Conservation (phyloP, 2,329 filamentous ascomycete genomes). For the Penicillium sp. region DNA sequence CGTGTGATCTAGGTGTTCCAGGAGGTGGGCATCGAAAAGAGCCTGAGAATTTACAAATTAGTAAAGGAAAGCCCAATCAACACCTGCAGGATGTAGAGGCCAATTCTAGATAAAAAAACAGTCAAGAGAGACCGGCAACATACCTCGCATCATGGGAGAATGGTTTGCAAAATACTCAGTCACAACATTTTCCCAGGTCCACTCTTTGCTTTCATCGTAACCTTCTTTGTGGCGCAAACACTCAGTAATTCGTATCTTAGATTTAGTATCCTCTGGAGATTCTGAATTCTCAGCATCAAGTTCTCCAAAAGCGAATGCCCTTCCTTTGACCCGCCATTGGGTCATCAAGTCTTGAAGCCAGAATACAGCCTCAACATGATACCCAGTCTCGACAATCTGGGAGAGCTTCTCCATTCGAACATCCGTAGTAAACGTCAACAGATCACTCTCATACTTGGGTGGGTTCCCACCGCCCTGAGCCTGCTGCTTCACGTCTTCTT, state of each 20-base stretch:
- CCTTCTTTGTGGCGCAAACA: slow-evolving; percentile 46
- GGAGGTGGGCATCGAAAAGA: slow-evolving; percentile 72
- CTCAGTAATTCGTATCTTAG: slow-evolving; percentile 61
- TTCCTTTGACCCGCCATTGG: slow-evolving; percentile 84
- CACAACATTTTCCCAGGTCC: slow-evolving; percentile 78
- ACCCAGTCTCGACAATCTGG: slow-evolving; percentile 70
- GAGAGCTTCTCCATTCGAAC: slow-evolving; percentile 79
- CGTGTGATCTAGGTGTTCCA: slow-evolving; percentile 59
- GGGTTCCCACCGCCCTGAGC: slow-evolving; percentile 57
- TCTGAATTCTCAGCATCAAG: slow-evolving; percentile 56
- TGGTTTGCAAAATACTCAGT: slow-evolving; percentile 89
- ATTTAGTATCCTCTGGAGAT: slow-evolving; percentile 42
- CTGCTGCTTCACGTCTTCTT: slow-evolving; percentile 59
- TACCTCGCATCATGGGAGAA: slow-evolving; percentile 74
- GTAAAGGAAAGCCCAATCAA: not conserved
- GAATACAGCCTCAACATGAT: slow-evolving; percentile 75
- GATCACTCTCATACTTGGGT: slow-evolving; percentile 69
- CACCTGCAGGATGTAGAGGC: not conserved
- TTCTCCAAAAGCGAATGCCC: slow-evolving; percentile 70
- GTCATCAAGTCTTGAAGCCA: slow-evolving; percentile 71
- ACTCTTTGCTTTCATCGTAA: slow-evolving; percentile 44
- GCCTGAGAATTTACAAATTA: no score
- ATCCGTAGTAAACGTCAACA: slow-evolving; percentile 84
- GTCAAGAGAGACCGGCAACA: slow-evolving; percentile 13
- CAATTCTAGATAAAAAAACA: not conserved